Evolutionary conservation across 208 protist genomes (phyloP), one percentile per base, ranked within the genome.

Genomic region (Herpetomonas tarakana): DNA sequence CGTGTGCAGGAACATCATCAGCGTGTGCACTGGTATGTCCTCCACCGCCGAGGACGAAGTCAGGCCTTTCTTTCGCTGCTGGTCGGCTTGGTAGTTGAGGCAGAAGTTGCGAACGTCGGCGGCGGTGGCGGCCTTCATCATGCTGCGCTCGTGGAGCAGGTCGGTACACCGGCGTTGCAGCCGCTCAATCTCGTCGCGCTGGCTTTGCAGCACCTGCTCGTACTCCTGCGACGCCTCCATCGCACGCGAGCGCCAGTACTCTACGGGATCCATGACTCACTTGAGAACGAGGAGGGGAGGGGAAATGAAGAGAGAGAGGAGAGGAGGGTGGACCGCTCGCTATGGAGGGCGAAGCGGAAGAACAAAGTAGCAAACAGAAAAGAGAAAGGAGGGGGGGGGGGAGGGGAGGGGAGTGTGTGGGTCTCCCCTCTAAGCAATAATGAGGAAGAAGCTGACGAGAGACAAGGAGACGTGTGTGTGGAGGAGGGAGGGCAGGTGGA

Each of bases 1-100:
- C 54, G 79, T 62, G 58, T 91, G 82, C 28, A 94, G 62, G 51
- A 90, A 92, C 46, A 74, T 26, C 22, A 91, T 50, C 16, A 94
- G 44, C 9, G 46, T 49, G 3, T 68, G 38, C 18, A 89, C 49
- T 0, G 88, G 85, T 45, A 94, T 73, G 24, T 50, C 63, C 2
- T 81, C 71, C 54, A 47, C 25, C 41, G 30, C 27, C 46, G 31
- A 12, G 24, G 55, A 25, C 35, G 41, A 22, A 26, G 25, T 11
- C 31, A 58, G 26, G 30, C 52, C 35, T 3, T 49, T 59, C 30
- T 41, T 31, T 31, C 58, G 69, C 26, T 72, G 64, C 26, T 70
- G 54, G 22, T 58, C 39, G 30, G 62, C 52, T 66, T 84, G 74
- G 63, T 92, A 90, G 30, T 87, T 71, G 35, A 85, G 21, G 44